Base-by-base conservation (phyloP, 495 filamentous ascomycete species). In the Aspergillus homomorphus region DNA sequence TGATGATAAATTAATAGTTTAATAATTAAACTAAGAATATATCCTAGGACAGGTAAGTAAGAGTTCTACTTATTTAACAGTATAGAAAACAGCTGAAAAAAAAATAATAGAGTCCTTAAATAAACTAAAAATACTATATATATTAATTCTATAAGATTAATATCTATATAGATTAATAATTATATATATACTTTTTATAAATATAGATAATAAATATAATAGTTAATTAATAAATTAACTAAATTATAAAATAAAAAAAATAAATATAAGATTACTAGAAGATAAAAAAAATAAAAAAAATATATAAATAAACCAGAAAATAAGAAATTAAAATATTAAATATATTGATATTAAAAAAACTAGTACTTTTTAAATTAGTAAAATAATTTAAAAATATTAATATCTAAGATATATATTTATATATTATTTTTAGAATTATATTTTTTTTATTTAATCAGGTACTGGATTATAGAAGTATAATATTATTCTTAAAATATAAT, bases 161-260 rank as follows among this genome's bases (percentile, higher is more conserved):
- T n/a, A n/a, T n/a, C n/a, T n/a, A n/a, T n/a, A n/a, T n/a, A n/a
- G n/a, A n/a, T n/a, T n/a, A n/a, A n/a, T n/a, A n/a, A n/a, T n/a
- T n/a, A n/a, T n/a, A n/a, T n/a, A n/a, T n/a, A n/a, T n/a, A n/a
- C n/a, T n/a, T n/a, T n/a, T n/a, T n/a, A n/a, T n/a, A n/a, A n/a
- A n/a, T n/a, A n/a, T n/a, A n/a, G n/a, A n/a, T n/a, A n/a, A n/a
- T n/a, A n/a, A n/a, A n/a, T n/a, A n/a, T n/a, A n/a, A 12, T 33
- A 14, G 18, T 24, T 33, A 19, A 19, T 26, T 38, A 6, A 52
- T 18, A 52, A 12, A 14, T 30, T 33, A 30, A 19, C 3, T 52
- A 52, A n/a, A 45, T n/a, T 52, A 52, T 52, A 52, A 12, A 6
- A 52, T 52, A 33, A 52, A 4, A 52, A 38, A 38, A 24, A 24